Evolutionary conservation across 177 flowering plant species (phyloP), one percentile per base, ranked within the genome.

Genomic region (Vitis hybrid): DNA sequence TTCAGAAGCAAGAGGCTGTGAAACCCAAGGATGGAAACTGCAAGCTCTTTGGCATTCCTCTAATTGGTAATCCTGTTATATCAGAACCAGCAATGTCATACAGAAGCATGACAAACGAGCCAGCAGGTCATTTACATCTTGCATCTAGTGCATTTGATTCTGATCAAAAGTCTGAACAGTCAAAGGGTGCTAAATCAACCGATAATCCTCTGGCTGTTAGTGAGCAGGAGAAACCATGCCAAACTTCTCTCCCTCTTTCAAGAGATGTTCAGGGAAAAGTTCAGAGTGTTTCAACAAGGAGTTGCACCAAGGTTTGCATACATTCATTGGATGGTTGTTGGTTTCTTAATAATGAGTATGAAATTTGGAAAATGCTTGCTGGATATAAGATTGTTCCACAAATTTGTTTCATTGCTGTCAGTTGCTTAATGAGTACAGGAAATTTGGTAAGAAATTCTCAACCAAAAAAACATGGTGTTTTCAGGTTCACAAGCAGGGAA

Each of bases 401-500:
- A 35, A 35, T 35, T 35, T 35, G 3, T 35, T 35, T 35, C 41
- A 35, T 35, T 35, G 41, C 41, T 35, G 41, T 35, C 41, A 35
- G 41, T 35, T 35, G 5, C 41, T 35, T 35, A 35, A 35, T 5
- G 7, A 35, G 41, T 35, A 24, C 88, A 76, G 67, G 20, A 18
- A 18, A 18, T 18, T 18, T 18, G 18, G 18, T 35, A 35, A 35
- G 41, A 35, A 35, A 35, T 35, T 35, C 41, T 35, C 41, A 35
- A 35, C 41, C 0, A 35, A 35, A 35, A 35, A 35, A 35, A 35
- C 4, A 3, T 35, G 41, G 41, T 72, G 17, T 52, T 71, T 76
- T 79, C 88, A 92, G 99, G 99, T 93, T 71, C 98, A 93, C 65
- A 94, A 93, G 84, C 94, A 89, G 72, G 97, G 93, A 17, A 82